Base-by-base conservation (phyloP, 495 filamentous ascomycete species). In the Oidiodendron maius region DNA sequence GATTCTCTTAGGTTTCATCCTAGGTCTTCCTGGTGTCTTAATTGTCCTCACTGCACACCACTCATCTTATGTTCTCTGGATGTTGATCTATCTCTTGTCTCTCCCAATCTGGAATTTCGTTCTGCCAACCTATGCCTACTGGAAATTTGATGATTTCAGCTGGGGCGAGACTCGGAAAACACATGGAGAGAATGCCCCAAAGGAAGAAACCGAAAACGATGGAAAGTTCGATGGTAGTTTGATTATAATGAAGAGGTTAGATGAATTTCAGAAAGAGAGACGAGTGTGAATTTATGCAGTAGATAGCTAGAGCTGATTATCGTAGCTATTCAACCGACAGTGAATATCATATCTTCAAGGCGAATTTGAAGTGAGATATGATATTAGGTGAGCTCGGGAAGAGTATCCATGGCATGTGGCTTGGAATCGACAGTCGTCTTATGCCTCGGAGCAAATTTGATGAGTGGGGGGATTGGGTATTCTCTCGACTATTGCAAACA, bases 141-240 rank as follows among this genome's bases (percentile, higher is more conserved):
- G 94, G 94, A 96, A 99, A 64, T 99, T 99, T 63, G 94, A 99
- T 60, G 94, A 99, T 67, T 99, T 99, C 73, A 91, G 86, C 61
- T 99, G 94, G 93, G 94, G 94, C 53, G 94, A 99, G 56, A 99
- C 94, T 22, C 81, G 94, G 22, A 94, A 97, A 78, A 95, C 91
- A 11, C 89, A 83, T 1, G 91, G 89, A 2, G 94, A 94, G 59
- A 89, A 88, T 71, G 80, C 76, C 8, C 87, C 89, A 70, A 75
- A 75, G 55, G 80, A 79, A 1, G 87, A 87, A 35, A 84, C 85
- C 23, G 88, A 89, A 54, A 84, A 84, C 48, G 91, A 97, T 68
- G 94, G 94, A 48, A 91, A 96, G 66, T 97, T 97, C 64, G 91
- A 97, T 60, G 91, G 87, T 62, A 90, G 83, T 61, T 91, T 95